Conservation (phyloP, 768 basidiomycete species). For the Lactifluus rugatus region DNA sequence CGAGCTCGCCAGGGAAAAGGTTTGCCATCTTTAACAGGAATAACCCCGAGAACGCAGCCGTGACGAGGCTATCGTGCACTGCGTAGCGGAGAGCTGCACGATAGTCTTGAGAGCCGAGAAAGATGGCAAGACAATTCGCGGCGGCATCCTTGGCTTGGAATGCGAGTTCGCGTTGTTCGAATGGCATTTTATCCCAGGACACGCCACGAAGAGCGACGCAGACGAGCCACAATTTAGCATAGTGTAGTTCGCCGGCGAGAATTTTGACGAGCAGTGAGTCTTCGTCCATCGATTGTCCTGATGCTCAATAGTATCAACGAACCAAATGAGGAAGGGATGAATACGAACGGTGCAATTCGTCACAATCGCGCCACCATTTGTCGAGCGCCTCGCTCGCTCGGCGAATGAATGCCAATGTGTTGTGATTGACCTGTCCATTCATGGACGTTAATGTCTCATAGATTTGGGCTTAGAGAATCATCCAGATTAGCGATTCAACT, state of each 20-base stretch:
- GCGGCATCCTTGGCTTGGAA: constrained; percentile 95
- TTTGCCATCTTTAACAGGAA: constrained; percentile 93
- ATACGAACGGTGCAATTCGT: constrained; percentile 66
- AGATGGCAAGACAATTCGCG: constrained; percentile 72
- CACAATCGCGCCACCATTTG: constrained; percentile 86
- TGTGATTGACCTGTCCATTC: constrained; percentile 78
- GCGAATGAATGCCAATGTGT: constrained; percentile 77
- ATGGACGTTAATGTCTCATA: constrained; percentile 82
- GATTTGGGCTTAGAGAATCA: constrained; percentile 60
- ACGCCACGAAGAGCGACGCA: constrained; percentile 88
- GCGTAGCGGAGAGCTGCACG: constrained; percentile 86
- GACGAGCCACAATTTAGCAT: constrained; percentile 91
- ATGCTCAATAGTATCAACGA: constrained; percentile 8
- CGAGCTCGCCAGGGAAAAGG: constrained; percentile 79
- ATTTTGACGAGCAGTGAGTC: constrained; percentile 80
- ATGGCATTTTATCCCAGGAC: constrained; percentile 94
- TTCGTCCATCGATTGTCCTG: constrained; percentile 75
- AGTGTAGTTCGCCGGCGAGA: constrained; percentile 79
- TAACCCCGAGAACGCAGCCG: constrained; percentile 82
- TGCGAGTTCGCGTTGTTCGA: constrained; percentile 88
- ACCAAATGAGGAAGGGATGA: neutral
- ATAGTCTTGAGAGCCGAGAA: constrained; percentile 72
- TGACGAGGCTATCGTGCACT: constrained; percentile 87
- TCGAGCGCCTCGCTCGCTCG: constrained; percentile 80
- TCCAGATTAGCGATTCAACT: neutral